Base-by-base conservation (phyloP, 176 grass and related monocot genomes). In the Cenchrus americanus region DNA sequence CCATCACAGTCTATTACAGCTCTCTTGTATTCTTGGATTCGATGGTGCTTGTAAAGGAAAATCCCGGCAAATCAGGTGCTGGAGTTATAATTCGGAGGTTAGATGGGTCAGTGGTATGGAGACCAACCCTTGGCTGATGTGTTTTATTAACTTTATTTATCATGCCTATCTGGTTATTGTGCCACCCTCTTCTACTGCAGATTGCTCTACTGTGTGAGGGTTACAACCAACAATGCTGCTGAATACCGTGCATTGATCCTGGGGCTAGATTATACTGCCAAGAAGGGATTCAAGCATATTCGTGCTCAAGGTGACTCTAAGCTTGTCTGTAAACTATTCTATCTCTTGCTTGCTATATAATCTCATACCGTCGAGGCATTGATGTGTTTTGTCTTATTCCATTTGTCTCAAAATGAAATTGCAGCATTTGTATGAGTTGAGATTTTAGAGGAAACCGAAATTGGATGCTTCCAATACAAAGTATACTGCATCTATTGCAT, bases 1-100 rank as follows among this genome's bases (percentile, higher is more conserved):
- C 46, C 13, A 46, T 11, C 10, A 52, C 64, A 30, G 21, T 75
- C 73, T 79, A 85, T 50, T 89, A 75, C 81, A 98, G 92, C 82
- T 87, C 21, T 91, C 95, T 13, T 98, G 95, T 78, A 84, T 91
- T 88, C 82, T 98, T 80, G 88, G 94, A 77, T 98, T 93, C 80
- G 95, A 98, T 22, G 95, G 95, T 63, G 90, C 95, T 79, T 94
- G 86, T 71, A 98, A 88, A 91, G 92, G 95, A 90, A 98, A 98
- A n/a, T 93, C 92, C 92, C 64, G 89, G 95, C 77, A 93, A 86
- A 90, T 37, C 87, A 84, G 95, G 95, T 73, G 96, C 96, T 19
- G 96, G 91, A 77, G 96, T 71, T 78, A 76, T 98, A 88, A 60
- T 95, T 82, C 86, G 89, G 69, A 58, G 79, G 19, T 50, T 72